Percentiles rank a stretch among this genome's conserved stretches.
Evolutionary conservation across 2,329 filamentous ascomycete genomes (phyloP).

Genomic region (Neofusicoccum cordaticola): DNA sequence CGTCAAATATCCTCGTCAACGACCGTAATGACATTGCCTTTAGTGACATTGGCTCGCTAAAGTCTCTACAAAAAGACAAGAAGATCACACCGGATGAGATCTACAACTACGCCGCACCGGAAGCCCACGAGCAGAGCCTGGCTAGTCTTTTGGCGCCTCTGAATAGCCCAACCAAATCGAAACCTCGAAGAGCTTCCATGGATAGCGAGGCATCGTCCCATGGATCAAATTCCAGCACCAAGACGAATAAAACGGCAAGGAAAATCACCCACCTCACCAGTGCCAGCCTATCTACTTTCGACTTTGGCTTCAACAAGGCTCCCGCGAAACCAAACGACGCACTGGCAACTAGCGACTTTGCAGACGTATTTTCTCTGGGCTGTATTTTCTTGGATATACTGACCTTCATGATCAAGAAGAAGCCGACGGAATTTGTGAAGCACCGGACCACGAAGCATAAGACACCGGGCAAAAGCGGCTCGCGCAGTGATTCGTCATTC

Average conservation of each 20-base stretch:
- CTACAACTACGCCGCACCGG: constrained; percentile 72
- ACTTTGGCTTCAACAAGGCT: constrained; percentile 34
- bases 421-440: constrained; percentile 62
- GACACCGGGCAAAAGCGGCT: constrained; percentile 49
- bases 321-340: constrained; percentile 28
- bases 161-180: constrained; percentile 9
- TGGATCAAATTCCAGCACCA: constrained; percentile 25
- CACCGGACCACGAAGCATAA: constrained; percentile 67
- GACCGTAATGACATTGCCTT: constrained; percentile 65
- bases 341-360: constrained; percentile 40
- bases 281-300: constrained; percentile 28
- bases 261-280: background rate
- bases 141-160: constrained; percentile 20
- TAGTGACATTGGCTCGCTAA: constrained; percentile 55
- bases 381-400: constrained; percentile 71
- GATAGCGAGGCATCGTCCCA: constrained; percentile 36
- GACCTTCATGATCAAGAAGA: constrained; percentile 66
- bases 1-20: constrained; percentile 67
- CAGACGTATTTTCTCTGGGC: constrained; percentile 71
- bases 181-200: constrained; percentile 28
- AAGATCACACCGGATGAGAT: constrained; percentile 62
- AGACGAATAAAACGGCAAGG: constrained; percentile 32
- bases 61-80: constrained; percentile 52
- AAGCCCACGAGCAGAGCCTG: constrained; percentile 42
- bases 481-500: constrained; percentile 67